These are phyloP conservation scores for Tuber magnatum DNA, from an alignment of 495 filamentous ascomycete genomes.

Conservation along the genomic window DNA sequence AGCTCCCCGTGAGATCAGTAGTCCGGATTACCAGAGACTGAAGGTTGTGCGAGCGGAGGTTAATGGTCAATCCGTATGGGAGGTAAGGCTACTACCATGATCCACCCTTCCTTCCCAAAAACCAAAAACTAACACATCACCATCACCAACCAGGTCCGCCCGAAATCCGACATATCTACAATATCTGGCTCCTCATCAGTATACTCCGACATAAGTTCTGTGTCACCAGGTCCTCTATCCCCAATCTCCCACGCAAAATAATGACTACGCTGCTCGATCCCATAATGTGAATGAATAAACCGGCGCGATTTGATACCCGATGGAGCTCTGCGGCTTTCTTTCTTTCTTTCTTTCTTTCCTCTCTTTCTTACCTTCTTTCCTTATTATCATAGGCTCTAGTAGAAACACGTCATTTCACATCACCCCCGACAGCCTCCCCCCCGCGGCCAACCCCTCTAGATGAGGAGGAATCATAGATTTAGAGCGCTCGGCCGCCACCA, in stretches of 20 bases:
- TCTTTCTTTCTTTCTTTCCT: background rate
- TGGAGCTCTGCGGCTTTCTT: background rate
- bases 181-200: background rate
- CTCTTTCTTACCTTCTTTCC: background rate
- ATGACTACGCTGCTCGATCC: background rate
- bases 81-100: slow-evolving; percentile 13
- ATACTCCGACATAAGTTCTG: background rate
- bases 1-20: slow-evolving; percentile 17
- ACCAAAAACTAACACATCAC: background rate
- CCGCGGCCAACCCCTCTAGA: background rate
- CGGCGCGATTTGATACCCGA: background rate
- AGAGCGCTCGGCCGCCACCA: background rate
- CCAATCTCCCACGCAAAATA: background rate
- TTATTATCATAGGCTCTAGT: background rate
- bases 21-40: slow-evolving; percentile 20
- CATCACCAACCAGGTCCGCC: background rate
- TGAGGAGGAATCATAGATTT: background rate
- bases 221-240: background rate
- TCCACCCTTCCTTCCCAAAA: background rate
- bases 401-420: background rate
- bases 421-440: background rate
- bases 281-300: background rate
- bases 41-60: slow-evolving; percentile 31
- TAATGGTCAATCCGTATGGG: slow-evolving; percentile 29
- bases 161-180: background rate